Evolutionary conservation across 169 alveolate genomes (phyloP).

Genomic region (Babesia bovis): DNA sequence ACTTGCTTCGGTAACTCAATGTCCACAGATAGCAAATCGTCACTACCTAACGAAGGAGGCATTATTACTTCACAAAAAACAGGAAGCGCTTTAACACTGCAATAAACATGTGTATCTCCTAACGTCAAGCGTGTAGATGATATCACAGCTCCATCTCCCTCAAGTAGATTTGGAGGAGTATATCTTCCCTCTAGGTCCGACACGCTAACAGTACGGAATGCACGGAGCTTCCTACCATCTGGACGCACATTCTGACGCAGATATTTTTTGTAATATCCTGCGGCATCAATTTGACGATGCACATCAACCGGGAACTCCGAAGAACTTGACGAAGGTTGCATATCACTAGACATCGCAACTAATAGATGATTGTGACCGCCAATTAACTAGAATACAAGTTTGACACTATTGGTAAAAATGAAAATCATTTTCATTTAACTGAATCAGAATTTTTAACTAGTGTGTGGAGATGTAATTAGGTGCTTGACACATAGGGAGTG

Average conservation of each 20-base stretch:
- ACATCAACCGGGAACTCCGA: slow-evolving; percentile 44
- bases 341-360: slow-evolving; percentile 1
- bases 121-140: slow-evolving; percentile 30
- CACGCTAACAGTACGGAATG: slow-evolving; percentile 51
- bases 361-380: too few species aligned
- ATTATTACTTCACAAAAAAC: not conserved
- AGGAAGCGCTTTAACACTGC: slow-evolving; percentile 39
- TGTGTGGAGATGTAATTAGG: too few species aligned
- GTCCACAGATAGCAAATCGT: slow-evolving; percentile 8
- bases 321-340: slow-evolving; percentile 16
- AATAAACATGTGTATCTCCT: slow-evolving; percentile 56
- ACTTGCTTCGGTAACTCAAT: slow-evolving; percentile 55
- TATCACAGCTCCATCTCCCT: slow-evolving; percentile 12
- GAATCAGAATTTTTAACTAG: too few species aligned
- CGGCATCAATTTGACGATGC: slow-evolving; percentile 57
- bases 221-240: slow-evolving; percentile 55
- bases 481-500: too few species aligned
- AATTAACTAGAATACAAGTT: too few species aligned
- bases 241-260: slow-evolving; percentile 49
- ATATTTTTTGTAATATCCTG: slow-evolving; percentile 29
- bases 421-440: too few species aligned
- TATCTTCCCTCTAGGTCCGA: slow-evolving; percentile 18
- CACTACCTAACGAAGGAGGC: not conserved
- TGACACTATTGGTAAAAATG: too few species aligned
- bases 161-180: not conserved